Evolutionary conservation across 208 protist species (phyloP), one percentile per base, ranked within the genome.

Genomic region (Angomonas ambiguus): DNA sequence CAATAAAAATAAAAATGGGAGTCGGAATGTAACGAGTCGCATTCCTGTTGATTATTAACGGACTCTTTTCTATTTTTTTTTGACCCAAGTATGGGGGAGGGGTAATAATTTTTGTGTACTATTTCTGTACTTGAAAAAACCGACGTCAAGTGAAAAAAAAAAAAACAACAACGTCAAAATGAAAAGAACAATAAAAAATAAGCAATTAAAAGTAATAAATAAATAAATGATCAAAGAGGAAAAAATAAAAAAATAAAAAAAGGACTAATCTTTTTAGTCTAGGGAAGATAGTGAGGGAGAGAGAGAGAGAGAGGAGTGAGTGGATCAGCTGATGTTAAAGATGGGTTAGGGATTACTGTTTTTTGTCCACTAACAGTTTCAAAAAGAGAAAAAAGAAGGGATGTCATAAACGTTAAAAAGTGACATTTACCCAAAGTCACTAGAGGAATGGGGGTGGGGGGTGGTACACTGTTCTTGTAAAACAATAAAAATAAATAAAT

Each of bases 111-210:
- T 45, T 45, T 45, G 8, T 45, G 11, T 16, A 56, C 13, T 56
- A 56, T 59, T 59, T 10, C 4, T 33, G 13, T 59, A 11, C 35
- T 30, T 30, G 35, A 33, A 33, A 59, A 22, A 31, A 38, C 2
- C 27, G 53, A 59, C 35, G 20, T 58, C 4, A 2, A 30, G 53
- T 18, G 3, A 59, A 59, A 10, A 59, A 59, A 59, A 59, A 59
- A 32, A 10, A 59, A 30, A 16, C 20, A 30, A 10, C 5, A n/a
- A 5, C n/a, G 24, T 10, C 30, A 59, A 32, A n/a, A 34, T 49
- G 56, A 35, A 57, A 66, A 55, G 53, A 2, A 57, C 13, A 60
- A 68, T 18, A 5, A 0, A 48, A 31, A 61, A 38, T 4, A 22
- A 2, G 2, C 30, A 8, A 59, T 31, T 32, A 59, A 24, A 56